These are phyloP conservation scores for Clonostachys sp. DNA, from an alignment of 2,329 filamentous ascomycete genomes.

Conservation along the genomic window DNA sequence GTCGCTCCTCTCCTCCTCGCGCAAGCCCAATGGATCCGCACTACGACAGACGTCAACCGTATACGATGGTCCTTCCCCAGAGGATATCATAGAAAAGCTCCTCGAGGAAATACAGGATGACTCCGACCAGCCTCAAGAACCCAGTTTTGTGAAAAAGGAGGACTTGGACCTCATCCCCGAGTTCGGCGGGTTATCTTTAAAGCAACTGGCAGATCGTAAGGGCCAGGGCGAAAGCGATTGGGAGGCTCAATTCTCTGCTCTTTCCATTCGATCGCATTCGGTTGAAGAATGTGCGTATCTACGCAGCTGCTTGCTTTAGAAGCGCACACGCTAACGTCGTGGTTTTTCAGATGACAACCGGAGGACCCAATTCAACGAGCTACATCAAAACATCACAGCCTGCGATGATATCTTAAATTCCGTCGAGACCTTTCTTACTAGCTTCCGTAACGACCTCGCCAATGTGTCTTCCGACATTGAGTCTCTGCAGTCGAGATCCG, in stretches of 20 bases:
- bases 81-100: slow-evolving; percentile 59
- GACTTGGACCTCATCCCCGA: slow-evolving; percentile 66
- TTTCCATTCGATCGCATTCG: slow-evolving; percentile 37
- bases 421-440: slow-evolving; percentile 86
- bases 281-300: slow-evolving; percentile 64
- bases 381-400: slow-evolving; percentile 82
- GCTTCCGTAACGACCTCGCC: slow-evolving; percentile 89
- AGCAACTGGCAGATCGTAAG: slow-evolving; percentile 52
- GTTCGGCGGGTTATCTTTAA: slow-evolving; percentile 73
- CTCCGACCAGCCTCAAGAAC: slow-evolving; percentile 4
- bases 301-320: neutral
- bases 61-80: slow-evolving; percentile 59
- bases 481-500: slow-evolving; percentile 81
- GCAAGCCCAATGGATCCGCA: slow-evolving; percentile 62
- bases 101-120: slow-evolving; percentile 16
- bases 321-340: neutral
- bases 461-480: slow-evolving; percentile 94
- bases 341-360: slow-evolving; percentile 65
- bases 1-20: slow-evolving; percentile 65
- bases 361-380: slow-evolving; percentile 79
- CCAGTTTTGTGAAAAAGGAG: slow-evolving; percentile 30
- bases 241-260: no score
- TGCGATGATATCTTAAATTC: slow-evolving; percentile 93
- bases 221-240: no score
- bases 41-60: slow-evolving; percentile 54